These are phyloP conservation scores for Wickerhamiella domercqiae DNA, from an alignment of 805 yeast genomes.

Conservation along the genomic window DNA sequence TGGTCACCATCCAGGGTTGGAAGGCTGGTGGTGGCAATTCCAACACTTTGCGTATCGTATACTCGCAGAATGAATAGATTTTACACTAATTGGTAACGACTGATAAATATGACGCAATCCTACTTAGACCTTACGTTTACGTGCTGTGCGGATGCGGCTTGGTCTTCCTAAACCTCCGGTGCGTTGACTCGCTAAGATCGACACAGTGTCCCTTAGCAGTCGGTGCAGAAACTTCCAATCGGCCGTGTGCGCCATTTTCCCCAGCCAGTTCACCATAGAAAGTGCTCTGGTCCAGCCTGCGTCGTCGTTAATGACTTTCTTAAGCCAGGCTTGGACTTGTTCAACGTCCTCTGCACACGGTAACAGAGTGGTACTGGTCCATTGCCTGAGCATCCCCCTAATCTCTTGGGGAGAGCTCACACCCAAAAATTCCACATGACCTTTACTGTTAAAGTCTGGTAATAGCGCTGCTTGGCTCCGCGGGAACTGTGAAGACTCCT, in stretches of 20 bases:
- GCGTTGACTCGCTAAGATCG: background rate
- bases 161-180: no score
- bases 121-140: background rate
- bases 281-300: constrained; percentile 17
- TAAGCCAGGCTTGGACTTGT: constrained; percentile 25
- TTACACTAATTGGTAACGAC: no score
- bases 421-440: constrained; percentile 25
- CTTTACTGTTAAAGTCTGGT: constrained; percentile 1
- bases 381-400: constrained; percentile 21
- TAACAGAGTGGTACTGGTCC: constrained; percentile 25
- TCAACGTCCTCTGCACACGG: constrained; percentile 30
- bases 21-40: constrained; percentile 98
- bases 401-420: constrained; percentile 25
- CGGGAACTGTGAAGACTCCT: constrained; percentile 3
- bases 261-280: constrained; percentile 15
- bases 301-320: constrained; percentile 20
- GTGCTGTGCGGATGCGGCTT: background rate
- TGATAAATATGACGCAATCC: no score
- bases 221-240: constrained; percentile 5
- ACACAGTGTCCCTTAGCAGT: background rate
- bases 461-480: background rate
- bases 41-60: constrained; percentile 79
- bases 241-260: no score
- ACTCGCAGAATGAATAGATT: constrained; percentile 4
- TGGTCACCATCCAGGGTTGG: constrained; percentile 97